Base-by-base conservation (phyloP, 306 rosid genomes). In the Trichosanthes truncata region DNA sequence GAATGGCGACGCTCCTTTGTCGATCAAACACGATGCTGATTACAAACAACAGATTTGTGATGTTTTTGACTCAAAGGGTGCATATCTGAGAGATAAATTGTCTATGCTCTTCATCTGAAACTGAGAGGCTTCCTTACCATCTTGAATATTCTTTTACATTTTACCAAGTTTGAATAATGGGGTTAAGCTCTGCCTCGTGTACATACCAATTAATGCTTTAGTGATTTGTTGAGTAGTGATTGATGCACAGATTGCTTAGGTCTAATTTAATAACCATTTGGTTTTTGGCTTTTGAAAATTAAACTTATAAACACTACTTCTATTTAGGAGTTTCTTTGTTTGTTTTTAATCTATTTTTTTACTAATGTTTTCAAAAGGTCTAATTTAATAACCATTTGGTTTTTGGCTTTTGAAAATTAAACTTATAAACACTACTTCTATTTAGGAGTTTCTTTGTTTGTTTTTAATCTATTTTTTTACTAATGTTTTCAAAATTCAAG, bases 31-130 rank as follows among this genome's bases (percentile, higher is more conserved):
- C 69, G 97, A 92, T 79, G 80, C 87, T 2, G 91, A 87, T 73
- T 94, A 92, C 82, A 85, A 82, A 56, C 97, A 91, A 79, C 90
- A 87, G 80, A 66, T 84, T 75, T 92, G 97, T 82, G 92, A 84
- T 83, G 79, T 85, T 49, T 79, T 83, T 1, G 93, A 91, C 51
- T 79, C 80, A 69, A 89, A 87, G 36, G 98, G 98, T 53, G 87
- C 73, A 18, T 82, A 82, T 81, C 79, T 86, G 7, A 89, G 98
- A 83, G 97, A 94, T 9, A 85, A 66, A 63, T 80, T 94, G 77
- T 85, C 89, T 78, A 84, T 86, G 36, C 81, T 88, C 78, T 85
- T 79, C 89, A 82, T 81, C 83, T 63, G 88, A 84, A 75, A 91
- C 56, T 6, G n/a, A 25, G 57, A 69, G 48, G 51, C 17, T 38